Conservation (phyloP, 2,329 filamentous ascomycete genomes). For the Phyllosticta paracitricarpa region DNA sequence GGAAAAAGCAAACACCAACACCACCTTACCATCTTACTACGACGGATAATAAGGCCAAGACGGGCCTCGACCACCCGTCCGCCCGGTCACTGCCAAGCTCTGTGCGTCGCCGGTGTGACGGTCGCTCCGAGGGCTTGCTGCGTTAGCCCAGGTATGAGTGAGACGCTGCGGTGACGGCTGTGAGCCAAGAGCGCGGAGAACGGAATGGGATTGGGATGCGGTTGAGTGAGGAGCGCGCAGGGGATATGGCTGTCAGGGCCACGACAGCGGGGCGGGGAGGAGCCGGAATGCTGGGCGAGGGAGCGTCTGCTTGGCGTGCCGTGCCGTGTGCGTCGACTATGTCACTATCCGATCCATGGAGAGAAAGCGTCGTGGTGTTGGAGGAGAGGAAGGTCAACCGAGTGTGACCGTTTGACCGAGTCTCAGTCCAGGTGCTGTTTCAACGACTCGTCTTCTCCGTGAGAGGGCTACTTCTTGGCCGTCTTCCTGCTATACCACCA, state of each 20-base stretch:
- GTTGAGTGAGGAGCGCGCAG: neutral
- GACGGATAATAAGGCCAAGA: too few relatives aligned
- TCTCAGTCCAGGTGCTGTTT: neutral
- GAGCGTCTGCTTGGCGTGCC: neutral
- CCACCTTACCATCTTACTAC: too few relatives aligned
- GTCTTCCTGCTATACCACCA: neutral
- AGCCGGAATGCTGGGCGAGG: constrained; percentile 10
- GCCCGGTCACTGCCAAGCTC: too few relatives aligned
- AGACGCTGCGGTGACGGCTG: neutral
- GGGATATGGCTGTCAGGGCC: neutral
- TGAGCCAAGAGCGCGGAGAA: neutral
- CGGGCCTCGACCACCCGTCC: too few relatives aligned
- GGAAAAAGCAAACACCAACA: too few relatives aligned
- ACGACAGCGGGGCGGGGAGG: neutral
- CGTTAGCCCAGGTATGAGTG: too few relatives aligned
- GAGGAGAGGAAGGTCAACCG: neutral
- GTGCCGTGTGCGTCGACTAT: neutral
- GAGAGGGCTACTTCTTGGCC: neutral
- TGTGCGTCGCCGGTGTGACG: too few relatives aligned
- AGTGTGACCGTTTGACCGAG: neutral
- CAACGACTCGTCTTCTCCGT: neutral
- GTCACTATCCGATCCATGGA: neutral
- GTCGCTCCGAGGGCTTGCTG: too few relatives aligned
- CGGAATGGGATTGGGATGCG: neutral
- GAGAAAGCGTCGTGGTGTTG: too few relatives aligned